These are phyloP conservation scores for Escovopsis sp. DNA, from an alignment of 2,329 filamentous ascomycete species.

Conservation along the genomic window DNA sequence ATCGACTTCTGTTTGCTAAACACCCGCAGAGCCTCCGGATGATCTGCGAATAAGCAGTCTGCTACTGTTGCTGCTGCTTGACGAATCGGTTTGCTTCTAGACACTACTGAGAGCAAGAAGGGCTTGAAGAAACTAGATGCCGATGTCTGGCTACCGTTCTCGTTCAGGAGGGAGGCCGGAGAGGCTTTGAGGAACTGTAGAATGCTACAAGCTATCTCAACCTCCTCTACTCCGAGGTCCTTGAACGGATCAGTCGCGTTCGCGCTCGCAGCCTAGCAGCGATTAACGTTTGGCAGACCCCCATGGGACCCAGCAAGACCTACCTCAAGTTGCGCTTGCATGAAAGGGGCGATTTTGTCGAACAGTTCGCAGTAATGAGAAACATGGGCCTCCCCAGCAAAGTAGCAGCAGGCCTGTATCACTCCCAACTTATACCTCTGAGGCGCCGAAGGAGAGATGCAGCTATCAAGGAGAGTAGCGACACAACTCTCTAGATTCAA, in stretches of 20 bases:
- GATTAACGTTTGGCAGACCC: constrained; percentile 8
- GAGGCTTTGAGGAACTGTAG: constrained; percentile 43
- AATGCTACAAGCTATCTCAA: constrained; percentile 25
- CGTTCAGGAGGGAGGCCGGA: constrained; percentile 20
- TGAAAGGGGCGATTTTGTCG: constrained; percentile 37
- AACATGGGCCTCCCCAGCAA: constrained; percentile 37
- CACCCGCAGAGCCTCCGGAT: constrained; percentile 15
- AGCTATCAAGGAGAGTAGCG: constrained; percentile 40
- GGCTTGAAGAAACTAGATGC: constrained; percentile 28
- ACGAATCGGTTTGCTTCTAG: constrained; percentile 34
- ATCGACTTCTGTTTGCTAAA: constrained; percentile 10
- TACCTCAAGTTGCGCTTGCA: constrained; percentile 43
- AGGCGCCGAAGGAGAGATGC: constrained; percentile 42
- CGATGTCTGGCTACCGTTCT: constrained; percentile 13
- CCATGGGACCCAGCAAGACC: constrained; percentile 7
- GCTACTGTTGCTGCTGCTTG: constrained; percentile 33
- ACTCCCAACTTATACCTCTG: constrained; percentile 47
- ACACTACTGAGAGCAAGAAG: constrained; percentile 40
- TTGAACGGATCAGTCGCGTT: constrained; percentile 1
- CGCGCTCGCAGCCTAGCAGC: neutral
- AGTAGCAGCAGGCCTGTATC: constrained; percentile 47
- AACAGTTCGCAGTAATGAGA: constrained; percentile 41
- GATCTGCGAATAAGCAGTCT: constrained; percentile 28
- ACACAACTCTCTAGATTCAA: constrained; percentile 45
- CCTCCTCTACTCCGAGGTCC: constrained; percentile 1